Conservation (phyloP, 352 stramenopile species). For the Phytophthora syringae region DNA sequence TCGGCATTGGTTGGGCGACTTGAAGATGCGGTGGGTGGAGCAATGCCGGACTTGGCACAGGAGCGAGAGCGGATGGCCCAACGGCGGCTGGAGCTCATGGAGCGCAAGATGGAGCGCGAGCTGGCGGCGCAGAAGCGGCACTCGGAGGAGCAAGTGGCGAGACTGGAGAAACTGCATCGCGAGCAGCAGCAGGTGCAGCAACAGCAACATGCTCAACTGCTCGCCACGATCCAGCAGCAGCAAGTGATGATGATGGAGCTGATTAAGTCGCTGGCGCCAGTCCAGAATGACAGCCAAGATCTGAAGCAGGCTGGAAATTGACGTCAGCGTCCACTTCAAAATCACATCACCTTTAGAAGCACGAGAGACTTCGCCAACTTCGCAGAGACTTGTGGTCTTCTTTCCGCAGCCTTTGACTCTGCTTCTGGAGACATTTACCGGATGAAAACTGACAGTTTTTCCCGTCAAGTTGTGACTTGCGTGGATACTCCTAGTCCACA, state of each 20-base stretch:
- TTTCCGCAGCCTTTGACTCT: too few species aligned
- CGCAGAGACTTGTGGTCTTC: too few species aligned
- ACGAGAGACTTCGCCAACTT: too few species aligned
- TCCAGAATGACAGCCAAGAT: too few species aligned
- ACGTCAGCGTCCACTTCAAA: too few species aligned
- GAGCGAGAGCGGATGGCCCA: constrained; percentile 23
- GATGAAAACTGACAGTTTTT: too few species aligned
- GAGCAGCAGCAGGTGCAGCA: constrained; percentile 34
- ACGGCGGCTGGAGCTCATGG: constrained; percentile 32
- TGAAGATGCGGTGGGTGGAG: background rate
- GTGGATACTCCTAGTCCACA: too few species aligned
- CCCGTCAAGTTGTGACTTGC: too few species aligned
- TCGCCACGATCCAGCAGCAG: constrained; percentile 38
- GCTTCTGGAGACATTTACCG: too few species aligned
- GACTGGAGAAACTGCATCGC: constrained; percentile 27
- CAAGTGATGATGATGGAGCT: constrained; percentile 37
- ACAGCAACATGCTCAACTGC: constrained; percentile 28
- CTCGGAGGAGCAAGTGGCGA: constrained; percentile 34
- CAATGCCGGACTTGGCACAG: background rate
- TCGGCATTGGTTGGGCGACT: background rate
- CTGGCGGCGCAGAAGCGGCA: constrained; percentile 32
- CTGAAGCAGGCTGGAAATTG: too few species aligned
- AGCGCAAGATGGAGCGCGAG: constrained; percentile 36
- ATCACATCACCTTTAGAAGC: too few species aligned
- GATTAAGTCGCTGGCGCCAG: constrained; percentile 26